phyloP scores from a whole-genome alignment of 139 green algal genomes.

The Picochlorum sp. region DNA sequence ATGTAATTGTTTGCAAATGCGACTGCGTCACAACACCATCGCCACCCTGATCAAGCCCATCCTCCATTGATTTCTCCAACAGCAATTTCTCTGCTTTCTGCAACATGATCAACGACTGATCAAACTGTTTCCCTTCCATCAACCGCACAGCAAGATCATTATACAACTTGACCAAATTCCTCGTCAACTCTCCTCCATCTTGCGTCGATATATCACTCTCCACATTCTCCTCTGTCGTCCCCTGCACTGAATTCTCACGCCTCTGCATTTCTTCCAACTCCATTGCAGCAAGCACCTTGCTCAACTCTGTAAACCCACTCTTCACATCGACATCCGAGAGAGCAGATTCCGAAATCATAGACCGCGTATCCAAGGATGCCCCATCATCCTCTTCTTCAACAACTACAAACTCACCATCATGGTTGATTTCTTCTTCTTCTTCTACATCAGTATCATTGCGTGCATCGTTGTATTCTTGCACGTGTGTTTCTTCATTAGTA shows the following conservation, averaged over 20 bases:
- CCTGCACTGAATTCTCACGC: background rate
- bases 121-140: conserved; percentile 21
- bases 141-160: conserved; percentile 28
- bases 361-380: conserved; percentile 13
- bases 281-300: conserved; percentile 17
- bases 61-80: background rate
- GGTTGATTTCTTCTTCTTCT: background rate
- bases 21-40: background rate
- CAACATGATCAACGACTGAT: conserved; percentile 19
- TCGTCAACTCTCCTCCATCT: background rate
- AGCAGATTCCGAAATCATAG: conserved; percentile 24
- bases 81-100: conserved; percentile 21
- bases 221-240: background rate
- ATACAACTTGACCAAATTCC: conserved; percentile 34
- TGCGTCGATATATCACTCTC: background rate
- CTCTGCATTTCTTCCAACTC: conserved; percentile 15
- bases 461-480: no score
- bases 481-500: no score
- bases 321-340: conserved; percentile 12
- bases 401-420: no score
- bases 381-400: conserved; percentile 6
- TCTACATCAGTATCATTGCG: no score
- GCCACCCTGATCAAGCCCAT: background rate
- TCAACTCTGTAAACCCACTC: conserved; percentile 26
- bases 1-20: conserved; percentile 20